Conservation (phyloP, 2,329 filamentous ascomycete species). For the Epichloe elymi region DNA sequence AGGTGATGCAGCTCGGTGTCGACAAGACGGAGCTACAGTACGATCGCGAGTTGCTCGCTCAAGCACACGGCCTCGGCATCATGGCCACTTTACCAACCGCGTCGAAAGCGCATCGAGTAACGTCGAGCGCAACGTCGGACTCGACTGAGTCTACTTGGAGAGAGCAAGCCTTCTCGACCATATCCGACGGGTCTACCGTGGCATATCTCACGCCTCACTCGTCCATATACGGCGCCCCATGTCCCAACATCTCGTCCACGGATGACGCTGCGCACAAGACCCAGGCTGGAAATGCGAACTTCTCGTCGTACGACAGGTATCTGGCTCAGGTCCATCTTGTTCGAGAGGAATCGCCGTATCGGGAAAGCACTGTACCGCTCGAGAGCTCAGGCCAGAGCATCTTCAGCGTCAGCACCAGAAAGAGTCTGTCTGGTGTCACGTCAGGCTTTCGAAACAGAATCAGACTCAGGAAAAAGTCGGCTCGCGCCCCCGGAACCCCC, state of each 20-base stretch:
- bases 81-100: slow-evolving; percentile 12
- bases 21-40: slow-evolving; percentile 25
- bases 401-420: slow-evolving; percentile 31
- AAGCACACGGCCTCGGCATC: slow-evolving; percentile 24
- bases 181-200: slow-evolving; percentile 27
- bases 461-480: slow-evolving; percentile 26
- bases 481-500: slow-evolving; percentile 18
- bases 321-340: slow-evolving; percentile 30
- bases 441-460: slow-evolving; percentile 31
- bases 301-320: slow-evolving; percentile 39
- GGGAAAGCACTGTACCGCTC: slow-evolving; percentile 16
- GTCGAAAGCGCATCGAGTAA: slow-evolving; percentile 21
- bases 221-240: slow-evolving; percentile 21
- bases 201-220: slow-evolving; percentile 30
- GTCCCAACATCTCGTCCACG: slow-evolving; percentile 7
- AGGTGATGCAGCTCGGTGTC: slow-evolving; percentile 24
- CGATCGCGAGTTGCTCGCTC: slow-evolving; percentile 23
- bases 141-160: slow-evolving; percentile 27
- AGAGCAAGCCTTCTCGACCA: slow-evolving; percentile 31
- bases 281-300: slow-evolving; percentile 29
- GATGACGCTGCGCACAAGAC: slow-evolving; percentile 5
- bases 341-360: slow-evolving; percentile 28
- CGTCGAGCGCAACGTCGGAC: slow-evolving; percentile 28
- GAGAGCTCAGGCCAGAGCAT: slow-evolving; percentile 24
- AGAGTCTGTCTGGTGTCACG: slow-evolving; percentile 31